These are phyloP conservation scores for Phlyctochytrium arcticum DNA, from an alignment of 192 early-diverging fungal genomes.

Conservation along the genomic window DNA sequence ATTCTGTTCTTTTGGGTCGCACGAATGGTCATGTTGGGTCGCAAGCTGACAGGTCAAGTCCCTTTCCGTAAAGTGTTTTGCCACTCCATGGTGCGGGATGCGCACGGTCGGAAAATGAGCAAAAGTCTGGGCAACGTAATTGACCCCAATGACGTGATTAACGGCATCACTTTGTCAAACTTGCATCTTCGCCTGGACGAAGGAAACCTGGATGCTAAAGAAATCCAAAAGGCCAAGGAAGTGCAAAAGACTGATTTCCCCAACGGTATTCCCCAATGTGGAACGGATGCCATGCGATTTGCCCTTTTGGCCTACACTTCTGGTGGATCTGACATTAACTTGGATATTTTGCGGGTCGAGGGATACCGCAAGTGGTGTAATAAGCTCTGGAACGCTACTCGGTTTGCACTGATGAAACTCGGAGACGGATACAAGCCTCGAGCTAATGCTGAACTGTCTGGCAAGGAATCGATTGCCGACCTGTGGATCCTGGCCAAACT, in stretches of 20 bases:
- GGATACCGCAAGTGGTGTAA: constrained; percentile 99
- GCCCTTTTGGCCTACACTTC: constrained; percentile 47
- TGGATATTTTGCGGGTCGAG: constrained; percentile 94
- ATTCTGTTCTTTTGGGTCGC: constrained; percentile 99
- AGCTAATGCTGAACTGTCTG: constrained; percentile 47
- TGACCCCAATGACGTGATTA: constrained; percentile 94
- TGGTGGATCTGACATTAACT: constrained; percentile 81
- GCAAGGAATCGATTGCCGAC: constrained; percentile 85
- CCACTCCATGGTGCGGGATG: constrained; percentile 97
- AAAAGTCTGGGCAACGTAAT: constrained; percentile 97
- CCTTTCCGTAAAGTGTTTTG: constrained; percentile 95
- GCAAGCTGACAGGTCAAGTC: constrained; percentile 90
- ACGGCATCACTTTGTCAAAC: constrained; percentile 78
- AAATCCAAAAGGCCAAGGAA: constrained; percentile 81
- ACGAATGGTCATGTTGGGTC: constrained; percentile 98
- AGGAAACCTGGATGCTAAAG: constrained; percentile 87
- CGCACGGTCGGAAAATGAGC: constrained; percentile 97
- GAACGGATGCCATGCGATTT: constrained; percentile 77
- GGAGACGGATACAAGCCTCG: constrained; percentile 80
- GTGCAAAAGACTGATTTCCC: constrained; percentile 88
- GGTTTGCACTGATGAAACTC: constrained; percentile 93
- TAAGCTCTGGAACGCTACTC: constrained; percentile 98
- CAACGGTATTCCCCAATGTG: constrained; percentile 96
- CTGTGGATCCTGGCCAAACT: constrained; percentile 90
- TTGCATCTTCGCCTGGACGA: constrained; percentile 72